Base-by-base conservation (phyloP, 2,329 filamentous ascomycete genomes). In the Ascochyta fabae region DNA sequence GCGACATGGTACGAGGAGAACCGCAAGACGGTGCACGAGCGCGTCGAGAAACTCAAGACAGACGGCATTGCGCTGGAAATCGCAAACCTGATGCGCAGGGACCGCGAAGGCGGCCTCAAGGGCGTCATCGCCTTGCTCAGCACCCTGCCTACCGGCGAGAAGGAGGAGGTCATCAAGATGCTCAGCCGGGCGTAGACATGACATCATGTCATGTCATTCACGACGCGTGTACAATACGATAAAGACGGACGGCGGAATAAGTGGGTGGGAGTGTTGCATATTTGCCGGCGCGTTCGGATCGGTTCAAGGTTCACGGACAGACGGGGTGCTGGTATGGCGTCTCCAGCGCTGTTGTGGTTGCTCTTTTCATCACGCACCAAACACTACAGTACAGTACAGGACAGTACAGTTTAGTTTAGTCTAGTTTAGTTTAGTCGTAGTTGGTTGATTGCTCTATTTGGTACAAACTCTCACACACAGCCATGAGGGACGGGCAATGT, bases 1-100 rank as follows among this genome's bases (percentile, higher is more conserved):
- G 91, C 93, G 4, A 84, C 88, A 67, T 99, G 95, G 95, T 98
- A 97, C 75, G 95, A 99, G 83, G 88, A 94, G 80, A 95, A 98
- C 80, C 84, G 91, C 73, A 91, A 94, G 82, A 80, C 81, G 36
- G 87, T 99, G 46, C 84, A 89, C 60, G 85, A 89, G 60, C 96
- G 95, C 85, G 86, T 98, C 26, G 92, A 97, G 75, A 79, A 82
- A 12, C 82, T 98, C 70, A 95, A 92, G 84, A 84, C 85, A 5
- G 91, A 96, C 58, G 84, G 86, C 38, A 83, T 90, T 26, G 85
- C 87, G 6, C 81, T 83, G 53, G 87, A 91, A 68, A 85, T 92
- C 65, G 88, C 91, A 7, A 84, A 87, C 47, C 71, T 91, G 57
- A 78, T 91, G 71, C 81, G 86, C 64, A 82, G 83, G 51, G 87